Percentiles rank a stretch among this genome's conserved stretches.
Evolutionary conservation across 352 stramenopile genomes (phyloP).

Genomic region (Globisporangium heterothallicum): DNA sequence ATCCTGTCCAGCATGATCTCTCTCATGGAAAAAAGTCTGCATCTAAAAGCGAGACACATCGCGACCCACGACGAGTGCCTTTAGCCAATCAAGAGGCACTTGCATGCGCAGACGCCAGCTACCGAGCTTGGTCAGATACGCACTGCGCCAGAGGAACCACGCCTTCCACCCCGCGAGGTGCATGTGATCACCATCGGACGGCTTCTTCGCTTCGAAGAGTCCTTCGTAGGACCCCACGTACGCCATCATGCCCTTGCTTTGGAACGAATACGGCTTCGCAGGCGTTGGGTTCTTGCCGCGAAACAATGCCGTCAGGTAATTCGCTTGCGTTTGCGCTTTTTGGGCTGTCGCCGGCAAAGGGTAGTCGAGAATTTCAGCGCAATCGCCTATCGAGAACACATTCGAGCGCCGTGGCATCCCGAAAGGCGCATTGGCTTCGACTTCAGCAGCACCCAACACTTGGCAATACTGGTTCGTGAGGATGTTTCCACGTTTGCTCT

Average conservation of each 20-base stretch:
- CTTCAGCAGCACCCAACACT: slow-evolving; percentile 55
- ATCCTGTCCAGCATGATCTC: no score
- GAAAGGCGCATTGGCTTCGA: slow-evolving; percentile 48
- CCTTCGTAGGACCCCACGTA: slow-evolving; percentile 92
- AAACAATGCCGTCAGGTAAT: slow-evolving; percentile 55
- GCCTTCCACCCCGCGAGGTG: slow-evolving; percentile 84
- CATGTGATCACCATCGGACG: slow-evolving; percentile 37
- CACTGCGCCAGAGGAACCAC: slow-evolving; percentile 92
- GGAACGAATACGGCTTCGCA: slow-evolving; percentile 59
- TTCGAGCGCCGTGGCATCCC: slow-evolving; percentile 66
- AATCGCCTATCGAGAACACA: slow-evolving; percentile 96
- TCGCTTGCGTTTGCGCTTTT: slow-evolving; percentile 80
- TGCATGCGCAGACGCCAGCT: slow-evolving; percentile 91
- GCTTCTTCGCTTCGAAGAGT: slow-evolving; percentile 71
- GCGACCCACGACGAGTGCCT: slow-evolving; percentile 93
- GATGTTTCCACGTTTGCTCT: slow-evolving; percentile 79
- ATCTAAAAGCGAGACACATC: slow-evolving; percentile 92
- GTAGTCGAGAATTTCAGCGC: slow-evolving; percentile 81
- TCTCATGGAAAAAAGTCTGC: no score
- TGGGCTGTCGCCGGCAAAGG: slow-evolving; percentile 90
- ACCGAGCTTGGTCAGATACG: slow-evolving; percentile 95
- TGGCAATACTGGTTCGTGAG: slow-evolving; percentile 82
- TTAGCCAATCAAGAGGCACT: slow-evolving; percentile 97
- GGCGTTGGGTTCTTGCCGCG: slow-evolving; percentile 46
- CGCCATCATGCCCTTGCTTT: slow-evolving; percentile 92